phyloP scores from a whole-genome alignment of 257 asterid species.

The Ballota nigra region DNA sequence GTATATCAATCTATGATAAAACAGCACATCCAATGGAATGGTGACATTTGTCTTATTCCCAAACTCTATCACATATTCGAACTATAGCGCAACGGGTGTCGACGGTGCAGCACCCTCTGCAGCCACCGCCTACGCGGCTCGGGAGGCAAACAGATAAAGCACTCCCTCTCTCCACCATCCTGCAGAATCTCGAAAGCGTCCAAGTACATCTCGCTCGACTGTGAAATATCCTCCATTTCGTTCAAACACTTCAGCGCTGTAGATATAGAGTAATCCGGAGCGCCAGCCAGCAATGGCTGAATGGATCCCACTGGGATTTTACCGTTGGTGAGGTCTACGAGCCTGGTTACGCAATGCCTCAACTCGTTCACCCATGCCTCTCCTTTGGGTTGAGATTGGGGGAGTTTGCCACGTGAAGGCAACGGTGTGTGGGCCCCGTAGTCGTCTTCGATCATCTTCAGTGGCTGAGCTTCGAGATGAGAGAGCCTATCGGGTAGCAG shows the following conservation, averaged over 20 bases:
- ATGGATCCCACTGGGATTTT: conserved; percentile 35
- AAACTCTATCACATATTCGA: conserved; percentile 31
- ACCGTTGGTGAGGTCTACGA: conserved; percentile 57
- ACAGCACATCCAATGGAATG: background rate
- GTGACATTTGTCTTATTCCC: background rate
- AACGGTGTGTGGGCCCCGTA: conserved; percentile 35
- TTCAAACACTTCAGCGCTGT: conserved; percentile 69
- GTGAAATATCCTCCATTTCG: conserved; percentile 77
- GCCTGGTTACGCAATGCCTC: conserved; percentile 60
- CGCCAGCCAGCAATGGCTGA: conserved; percentile 14
- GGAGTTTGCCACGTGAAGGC: conserved; percentile 37
- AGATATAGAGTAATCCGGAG: conserved; percentile 69
- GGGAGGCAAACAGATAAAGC: conserved; percentile 74
- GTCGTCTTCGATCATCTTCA: conserved; percentile 31
- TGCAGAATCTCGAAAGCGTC: conserved; percentile 83
- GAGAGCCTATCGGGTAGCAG: conserved; percentile 35
- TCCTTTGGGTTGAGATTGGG: conserved; percentile 47
- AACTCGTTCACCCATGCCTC: conserved; percentile 71
- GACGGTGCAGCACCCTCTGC: conserved; percentile 71
- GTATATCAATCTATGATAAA: background rate
- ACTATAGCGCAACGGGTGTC: conserved; percentile 62
- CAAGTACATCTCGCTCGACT: conserved; percentile 82
- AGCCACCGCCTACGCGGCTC: conserved; percentile 97
- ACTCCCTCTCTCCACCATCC: conserved; percentile 77
- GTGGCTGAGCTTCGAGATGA: conserved; percentile 33